A percentile compares a stretch with the other conserved stretches of the same genome.
Conservation (phyloP, 768 basidiomycete genomes). For the Lactarius sp. region DNA sequence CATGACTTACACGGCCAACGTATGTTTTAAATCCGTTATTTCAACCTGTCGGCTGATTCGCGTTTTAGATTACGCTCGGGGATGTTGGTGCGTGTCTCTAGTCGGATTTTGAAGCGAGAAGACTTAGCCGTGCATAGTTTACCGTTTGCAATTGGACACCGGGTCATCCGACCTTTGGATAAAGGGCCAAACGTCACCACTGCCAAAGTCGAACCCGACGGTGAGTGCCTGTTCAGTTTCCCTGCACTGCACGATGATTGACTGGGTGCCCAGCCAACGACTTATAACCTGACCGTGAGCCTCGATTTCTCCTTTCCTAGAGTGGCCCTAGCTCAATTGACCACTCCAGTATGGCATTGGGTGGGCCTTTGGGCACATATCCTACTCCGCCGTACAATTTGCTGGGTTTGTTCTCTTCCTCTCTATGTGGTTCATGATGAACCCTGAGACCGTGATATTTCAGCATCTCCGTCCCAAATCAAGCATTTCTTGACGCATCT, state of each 20-base stretch:
- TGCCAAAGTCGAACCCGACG: conserved; percentile 46
- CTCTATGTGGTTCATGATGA: not conserved
- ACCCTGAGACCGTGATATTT: not conserved
- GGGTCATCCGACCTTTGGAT: conserved; percentile 85
- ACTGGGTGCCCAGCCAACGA: conserved; percentile 25
- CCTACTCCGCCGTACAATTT: conserved; percentile 60
- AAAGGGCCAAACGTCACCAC: conserved; percentile 41
- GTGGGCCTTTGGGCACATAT: conserved; percentile 64
- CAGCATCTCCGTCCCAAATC: conserved; percentile 59
- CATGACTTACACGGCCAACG: conserved; percentile 74
- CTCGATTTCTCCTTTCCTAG: not conserved
- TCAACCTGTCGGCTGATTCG: conserved; percentile 2
- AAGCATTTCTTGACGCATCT: conserved; percentile 66
- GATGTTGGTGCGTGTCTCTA: conserved; percentile 44
- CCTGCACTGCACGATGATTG: conserved; percentile 18
- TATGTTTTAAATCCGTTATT: conserved; percentile 35
- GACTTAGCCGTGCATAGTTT: conserved; percentile 40
- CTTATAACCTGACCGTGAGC: conserved; percentile 26
- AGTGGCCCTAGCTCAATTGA: not conserved
- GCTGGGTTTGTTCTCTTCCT: conserved; percentile 50
- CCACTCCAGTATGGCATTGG: conserved; percentile 68
- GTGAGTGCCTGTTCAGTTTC: conserved; percentile 35
- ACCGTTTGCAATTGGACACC: conserved; percentile 75
- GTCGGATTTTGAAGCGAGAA: not conserved
- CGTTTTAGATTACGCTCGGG: conserved; percentile 60